Percentiles rank a stretch among this genome's conserved stretches.
These are phyloP conservation scores for Ceraceosorus guamensis DNA, from an alignment of 1,284 basidiomycete species.

Conservation along the genomic window DNA sequence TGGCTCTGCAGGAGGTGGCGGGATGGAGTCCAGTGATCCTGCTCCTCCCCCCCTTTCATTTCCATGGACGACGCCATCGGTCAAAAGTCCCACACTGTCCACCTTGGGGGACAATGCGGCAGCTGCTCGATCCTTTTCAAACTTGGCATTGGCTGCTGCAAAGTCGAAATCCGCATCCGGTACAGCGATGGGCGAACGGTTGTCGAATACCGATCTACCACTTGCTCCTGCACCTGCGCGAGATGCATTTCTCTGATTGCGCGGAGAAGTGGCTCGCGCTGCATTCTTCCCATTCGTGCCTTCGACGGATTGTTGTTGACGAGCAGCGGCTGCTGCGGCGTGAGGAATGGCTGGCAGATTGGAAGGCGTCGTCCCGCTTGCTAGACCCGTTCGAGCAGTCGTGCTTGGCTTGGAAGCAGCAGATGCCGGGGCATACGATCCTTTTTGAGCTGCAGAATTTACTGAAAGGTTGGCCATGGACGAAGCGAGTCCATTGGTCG, in stretches of 20 bases:
- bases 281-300: not conserved
- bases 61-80: no score
- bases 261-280: not conserved
- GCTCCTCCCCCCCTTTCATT: conserved; percentile 3
- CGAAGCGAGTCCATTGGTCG: not conserved
- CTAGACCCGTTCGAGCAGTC: no score
- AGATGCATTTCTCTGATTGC: not conserved
- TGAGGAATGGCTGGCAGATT: conserved; percentile 29
- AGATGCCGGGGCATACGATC: no score
- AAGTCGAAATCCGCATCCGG: conserved; percentile 43
- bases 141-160: conserved; percentile 43
- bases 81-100: no score
- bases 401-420: no score
- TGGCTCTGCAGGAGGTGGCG: conserved; percentile 17
- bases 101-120: not conserved
- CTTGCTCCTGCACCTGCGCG: not conserved
- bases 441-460: not conserved
- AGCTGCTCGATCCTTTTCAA: conserved; percentile 26
- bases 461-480: not conserved
- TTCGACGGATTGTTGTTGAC: not conserved
- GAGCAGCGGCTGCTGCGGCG: conserved; percentile 24
- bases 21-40: conserved; percentile 31
- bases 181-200: conserved; percentile 12
- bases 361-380: not conserved
- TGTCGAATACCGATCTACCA: not conserved